Conservation (phyloP, 2,329 filamentous ascomycete genomes). For the Epichloe hybrida region DNA sequence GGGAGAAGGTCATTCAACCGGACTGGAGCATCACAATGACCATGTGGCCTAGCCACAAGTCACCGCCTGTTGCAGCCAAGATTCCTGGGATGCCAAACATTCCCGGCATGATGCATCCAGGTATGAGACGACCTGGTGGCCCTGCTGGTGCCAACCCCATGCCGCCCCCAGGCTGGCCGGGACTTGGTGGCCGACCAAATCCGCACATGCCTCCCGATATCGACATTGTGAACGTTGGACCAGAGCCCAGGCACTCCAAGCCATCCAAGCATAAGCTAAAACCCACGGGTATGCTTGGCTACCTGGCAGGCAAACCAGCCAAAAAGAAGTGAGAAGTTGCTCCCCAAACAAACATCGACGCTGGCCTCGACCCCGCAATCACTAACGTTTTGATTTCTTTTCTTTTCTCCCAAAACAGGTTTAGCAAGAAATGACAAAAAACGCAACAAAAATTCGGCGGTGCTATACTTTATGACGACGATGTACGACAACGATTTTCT, state of each 20-base stretch:
- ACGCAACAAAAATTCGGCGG: background rate
- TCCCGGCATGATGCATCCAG: conserved; percentile 1
- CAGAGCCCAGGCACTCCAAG: conserved; percentile 5
- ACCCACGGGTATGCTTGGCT: conserved; percentile 8
- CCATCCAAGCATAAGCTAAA: conserved; percentile 8
- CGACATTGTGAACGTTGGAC: conserved; percentile 9
- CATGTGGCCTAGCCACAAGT: conserved; percentile 42
- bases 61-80: conserved; percentile 1
- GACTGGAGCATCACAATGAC: conserved; percentile 45
- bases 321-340: conserved; percentile 12
- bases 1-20: conserved; percentile 70
- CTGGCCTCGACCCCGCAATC: background rate
- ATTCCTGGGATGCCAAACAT: conserved; percentile 3
- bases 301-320: conserved; percentile 9
- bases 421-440: conserved; percentile 9
- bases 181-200: background rate
- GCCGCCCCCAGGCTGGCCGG: conserved; percentile 9
- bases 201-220: conserved; percentile 6
- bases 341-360: background rate
- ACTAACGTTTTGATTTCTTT: background rate
- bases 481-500: conserved; percentile 6
- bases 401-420: background rate
- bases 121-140: conserved; percentile 1
- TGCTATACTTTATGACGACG: background rate
- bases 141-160: background rate